Conservation (phyloP, 768 basidiomycete genomes). For the Hypsizygus marmoreus region DNA sequence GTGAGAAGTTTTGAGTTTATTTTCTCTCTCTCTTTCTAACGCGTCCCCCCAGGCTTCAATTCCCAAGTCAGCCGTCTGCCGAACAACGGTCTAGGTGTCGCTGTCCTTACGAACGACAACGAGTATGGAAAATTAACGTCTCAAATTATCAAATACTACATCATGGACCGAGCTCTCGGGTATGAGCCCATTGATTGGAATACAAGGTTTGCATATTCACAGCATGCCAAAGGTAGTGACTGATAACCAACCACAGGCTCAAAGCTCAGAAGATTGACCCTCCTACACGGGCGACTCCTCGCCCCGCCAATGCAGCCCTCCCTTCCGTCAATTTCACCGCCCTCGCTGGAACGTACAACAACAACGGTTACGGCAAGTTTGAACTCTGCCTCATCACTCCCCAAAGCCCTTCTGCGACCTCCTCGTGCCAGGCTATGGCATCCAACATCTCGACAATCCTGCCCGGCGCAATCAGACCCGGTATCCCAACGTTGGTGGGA, state of each 20-base stretch:
- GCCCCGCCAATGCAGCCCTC: conserved; percentile 15
- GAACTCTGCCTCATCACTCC: conserved; percentile 23
- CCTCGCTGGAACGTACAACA: conserved; percentile 23
- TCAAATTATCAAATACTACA: conserved; percentile 24
- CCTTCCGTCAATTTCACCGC: conserved; percentile 19
- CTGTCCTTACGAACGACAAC: conserved; percentile 29
- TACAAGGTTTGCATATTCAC: conserved; percentile 13
- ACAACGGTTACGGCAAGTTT: conserved; percentile 23
- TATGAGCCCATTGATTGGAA: conserved; percentile 28
- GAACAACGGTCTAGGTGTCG: conserved; percentile 20
- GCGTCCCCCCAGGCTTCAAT: conserved; percentile 16
- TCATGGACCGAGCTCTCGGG: conserved; percentile 24
- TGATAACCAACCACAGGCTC: not conserved
- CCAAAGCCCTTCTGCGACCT: not conserved
- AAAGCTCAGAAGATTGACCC: conserved; percentile 7
- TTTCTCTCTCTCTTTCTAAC: too few species aligned
- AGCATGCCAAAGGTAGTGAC: not conserved
- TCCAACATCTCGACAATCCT: conserved; percentile 14
- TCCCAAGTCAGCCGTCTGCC: conserved; percentile 17
- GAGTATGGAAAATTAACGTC: conserved; percentile 18
- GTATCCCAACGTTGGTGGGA: conserved; percentile 20
- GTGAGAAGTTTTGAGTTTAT: not conserved
- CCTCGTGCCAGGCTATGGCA: conserved; percentile 8
- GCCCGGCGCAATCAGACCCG: conserved; percentile 17
- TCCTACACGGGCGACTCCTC: conserved; percentile 12